Percentiles rank a stretch among this genome's conserved stretches.
Evolutionary conservation across 495 filamentous ascomycete species (phyloP).

Genomic region (Symbiotaphrina buchneri): DNA sequence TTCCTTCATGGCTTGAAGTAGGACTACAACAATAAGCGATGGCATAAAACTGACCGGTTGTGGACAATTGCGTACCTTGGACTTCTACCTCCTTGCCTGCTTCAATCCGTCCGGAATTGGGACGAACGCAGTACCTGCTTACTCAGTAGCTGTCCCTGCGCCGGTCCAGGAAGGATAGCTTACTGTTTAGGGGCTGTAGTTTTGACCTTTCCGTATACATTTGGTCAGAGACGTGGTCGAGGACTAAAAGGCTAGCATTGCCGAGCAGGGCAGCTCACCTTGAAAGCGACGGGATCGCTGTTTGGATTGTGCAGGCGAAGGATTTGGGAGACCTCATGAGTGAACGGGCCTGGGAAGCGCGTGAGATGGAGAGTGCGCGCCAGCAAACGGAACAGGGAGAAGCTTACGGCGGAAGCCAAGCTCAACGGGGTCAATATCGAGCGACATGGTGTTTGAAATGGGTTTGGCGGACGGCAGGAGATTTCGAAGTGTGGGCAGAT

Average conservation of each 20-base stretch:
- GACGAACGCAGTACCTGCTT: conserved; percentile 83
- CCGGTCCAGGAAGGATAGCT: conserved; percentile 9
- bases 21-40: conserved; percentile 27
- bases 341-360: conserved; percentile 55
- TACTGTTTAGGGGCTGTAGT: conserved; percentile 98
- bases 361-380: no score
- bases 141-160: conserved; percentile 2
- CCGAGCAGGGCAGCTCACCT: conserved; percentile 35
- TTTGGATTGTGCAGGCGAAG: conserved; percentile 63
- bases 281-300: conserved; percentile 72
- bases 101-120: conserved; percentile 90
- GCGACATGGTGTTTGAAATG: conserved; percentile 68
- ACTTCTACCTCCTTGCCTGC: conserved; percentile 75
- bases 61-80: conserved; percentile 36
- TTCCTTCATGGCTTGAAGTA: conserved; percentile 93
- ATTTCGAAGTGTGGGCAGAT: no score
- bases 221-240: no score
- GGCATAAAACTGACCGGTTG: not conserved
- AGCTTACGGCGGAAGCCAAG: conserved; percentile 78
- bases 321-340: conserved; percentile 66
- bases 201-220: conserved; percentile 59
- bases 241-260: not conserved
- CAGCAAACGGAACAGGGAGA: conserved; percentile 4
- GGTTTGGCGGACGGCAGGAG: no score
- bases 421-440: conserved; percentile 79